A percentile compares a stretch with the other conserved stretches of the same genome.
Conservation (phyloP, 257 asterid genomes). For the Nicotiana paniculata region DNA sequence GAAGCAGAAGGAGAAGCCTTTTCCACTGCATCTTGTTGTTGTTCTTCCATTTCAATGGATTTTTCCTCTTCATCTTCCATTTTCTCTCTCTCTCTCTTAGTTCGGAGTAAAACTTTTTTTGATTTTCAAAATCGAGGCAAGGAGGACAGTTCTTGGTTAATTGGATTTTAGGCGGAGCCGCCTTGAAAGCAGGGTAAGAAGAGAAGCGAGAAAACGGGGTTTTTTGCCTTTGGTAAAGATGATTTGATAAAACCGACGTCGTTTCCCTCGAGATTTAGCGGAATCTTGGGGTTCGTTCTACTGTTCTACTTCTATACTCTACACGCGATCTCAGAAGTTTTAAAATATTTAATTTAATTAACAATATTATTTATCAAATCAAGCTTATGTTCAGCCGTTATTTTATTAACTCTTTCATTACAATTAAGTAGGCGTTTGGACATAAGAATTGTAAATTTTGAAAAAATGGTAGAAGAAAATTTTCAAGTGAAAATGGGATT, state of each 20-base stretch:
- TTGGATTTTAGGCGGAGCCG: not conserved
- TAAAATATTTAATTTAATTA: too few relatives aligned
- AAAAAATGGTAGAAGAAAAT: too few relatives aligned
- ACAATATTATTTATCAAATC: too few relatives aligned
- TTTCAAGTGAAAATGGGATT: too few relatives aligned
- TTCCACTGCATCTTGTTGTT: not conserved
- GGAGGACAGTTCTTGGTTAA: not conserved
- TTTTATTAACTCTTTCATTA: too few relatives aligned
- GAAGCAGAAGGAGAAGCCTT: not conserved
- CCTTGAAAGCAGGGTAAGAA: not conserved
- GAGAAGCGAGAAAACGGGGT: not conserved
- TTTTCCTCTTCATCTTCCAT: conserved; percentile 2
- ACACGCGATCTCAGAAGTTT: too few relatives aligned
- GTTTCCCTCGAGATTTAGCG: not conserved
- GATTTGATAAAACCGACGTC: too few relatives aligned
- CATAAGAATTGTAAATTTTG: too few relatives aligned
- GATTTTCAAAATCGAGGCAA: not conserved
- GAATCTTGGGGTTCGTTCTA: too few relatives aligned
- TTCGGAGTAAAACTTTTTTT: not conserved
- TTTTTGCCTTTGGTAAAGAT: not conserved
- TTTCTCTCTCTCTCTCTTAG: not conserved
- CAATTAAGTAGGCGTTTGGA: too few relatives aligned
- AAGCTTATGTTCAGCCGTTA: too few relatives aligned
- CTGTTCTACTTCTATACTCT: too few relatives aligned
- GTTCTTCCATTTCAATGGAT: not conserved